A percentile compares a stretch with the other conserved stretches of the same genome.
These are phyloP conservation scores for Talaromyces nanjingensis DNA, from an alignment of 495 filamentous ascomycete genomes.

Conservation along the genomic window DNA sequence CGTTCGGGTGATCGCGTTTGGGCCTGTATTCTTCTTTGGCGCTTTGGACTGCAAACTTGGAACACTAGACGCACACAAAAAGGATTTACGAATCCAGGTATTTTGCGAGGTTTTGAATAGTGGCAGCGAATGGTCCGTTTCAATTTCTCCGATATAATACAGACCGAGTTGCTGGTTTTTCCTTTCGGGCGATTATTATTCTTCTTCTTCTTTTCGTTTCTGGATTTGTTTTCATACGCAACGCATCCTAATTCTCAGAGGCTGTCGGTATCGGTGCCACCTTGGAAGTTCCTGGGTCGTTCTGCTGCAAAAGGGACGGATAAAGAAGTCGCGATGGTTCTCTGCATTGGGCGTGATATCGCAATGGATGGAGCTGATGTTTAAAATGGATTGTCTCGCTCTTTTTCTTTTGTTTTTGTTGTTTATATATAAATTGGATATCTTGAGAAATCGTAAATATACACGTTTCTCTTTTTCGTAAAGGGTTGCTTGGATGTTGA, in stretches of 20 bases:
- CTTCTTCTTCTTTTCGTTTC: too few species aligned
- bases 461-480: not conserved
- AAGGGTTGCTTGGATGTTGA: not conserved
- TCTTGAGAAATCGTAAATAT: not conserved
- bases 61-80: not conserved
- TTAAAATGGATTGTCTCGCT: not conserved
- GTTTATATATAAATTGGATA: not conserved
- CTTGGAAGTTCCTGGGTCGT: conserved; percentile 5
- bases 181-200: not conserved
- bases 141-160: not conserved
- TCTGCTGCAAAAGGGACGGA: not conserved
- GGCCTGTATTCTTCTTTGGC: not conserved
- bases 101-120: not conserved
- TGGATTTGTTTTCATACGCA: not conserved
- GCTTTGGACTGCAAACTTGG: not conserved
- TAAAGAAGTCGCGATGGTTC: conserved; percentile 11
- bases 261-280: not conserved
- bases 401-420: not conserved
- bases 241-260: not conserved
- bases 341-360: conserved; percentile 16
- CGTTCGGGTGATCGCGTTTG: not conserved
- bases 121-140: not conserved
- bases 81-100: not conserved
- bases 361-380: not conserved
- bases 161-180: not conserved